Evolutionary conservation across 73 alveolate genomes (phyloP), one percentile per base, ranked within the genome.

Genomic region (Effrenium voratum): DNA sequence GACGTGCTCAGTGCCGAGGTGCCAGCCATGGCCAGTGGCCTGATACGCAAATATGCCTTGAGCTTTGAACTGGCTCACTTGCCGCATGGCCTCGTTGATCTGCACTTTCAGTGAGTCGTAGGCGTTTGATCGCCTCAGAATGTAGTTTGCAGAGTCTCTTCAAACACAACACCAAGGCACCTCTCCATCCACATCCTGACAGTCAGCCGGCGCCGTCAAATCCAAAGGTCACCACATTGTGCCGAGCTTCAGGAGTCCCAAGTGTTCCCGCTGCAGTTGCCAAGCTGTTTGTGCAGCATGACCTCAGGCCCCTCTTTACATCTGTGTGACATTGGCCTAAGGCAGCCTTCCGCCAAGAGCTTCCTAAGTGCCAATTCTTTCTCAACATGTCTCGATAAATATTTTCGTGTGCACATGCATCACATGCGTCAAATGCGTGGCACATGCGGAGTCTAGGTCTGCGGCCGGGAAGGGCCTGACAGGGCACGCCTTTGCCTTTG

Each of bases 241-340:
- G n/a, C n/a, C n/a, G n/a, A n/a, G n/a, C 45, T 41, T 38, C 91
- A 79, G 44, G 19, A 79, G 68, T 15, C 91, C 91, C 91, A 79
- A 79, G 47, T 45, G 91, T 68, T 79, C 91, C 32, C 91, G 45
- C 91, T 79, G 68, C 63, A 79, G 66, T 68, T 79, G 91, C 91
- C 91, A 79, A 79, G 63, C 91, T 41, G 91, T 36, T 32, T 13
- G 36, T 40, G 66, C 91, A 32, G 91, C 2, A 28, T 28, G 26
- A 15, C 91, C 91, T 16, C 66, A 45, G 6, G 24, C 38, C 26
- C 12, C 13, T n/a, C 13, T 19, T 6, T 34, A 15, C 24, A 75
- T 47, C 47, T 36, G 6, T 40, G 52, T 22, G 85, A 75, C n/a
- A 66, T 5, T 26, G 22, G 43, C 43, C 77, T 12, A 66, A 75